A percentile compares a stretch with the other conserved stretches of the same genome.
Conservation (phyloP, 495 filamentous ascomycete species). For the Aspergillus saccharolyticus region DNA sequence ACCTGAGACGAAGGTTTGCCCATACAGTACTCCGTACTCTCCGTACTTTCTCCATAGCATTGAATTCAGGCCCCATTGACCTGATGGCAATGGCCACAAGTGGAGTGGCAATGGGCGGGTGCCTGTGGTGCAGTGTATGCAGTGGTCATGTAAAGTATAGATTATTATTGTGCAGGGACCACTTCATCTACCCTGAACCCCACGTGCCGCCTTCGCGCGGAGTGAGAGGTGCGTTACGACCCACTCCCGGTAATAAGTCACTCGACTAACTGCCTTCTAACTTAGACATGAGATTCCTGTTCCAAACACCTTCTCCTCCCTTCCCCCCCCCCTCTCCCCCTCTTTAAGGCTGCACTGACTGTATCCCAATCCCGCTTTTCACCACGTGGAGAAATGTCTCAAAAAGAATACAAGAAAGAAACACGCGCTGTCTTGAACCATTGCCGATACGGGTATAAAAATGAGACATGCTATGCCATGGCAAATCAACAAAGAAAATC, state of each 20-base stretch:
- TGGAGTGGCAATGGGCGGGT: too few relatives aligned
- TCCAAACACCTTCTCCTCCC: neutral
- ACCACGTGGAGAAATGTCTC: neutral
- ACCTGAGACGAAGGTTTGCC: too few relatives aligned
- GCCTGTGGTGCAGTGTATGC: too few relatives aligned
- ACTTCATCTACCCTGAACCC: conserved; percentile 8
- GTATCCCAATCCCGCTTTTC: neutral
- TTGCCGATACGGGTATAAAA: neutral
- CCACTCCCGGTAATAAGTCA: neutral
- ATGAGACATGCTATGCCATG: neutral
- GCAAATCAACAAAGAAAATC: neutral
- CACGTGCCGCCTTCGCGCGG: conserved; percentile 12
- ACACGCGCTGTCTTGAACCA: neutral
- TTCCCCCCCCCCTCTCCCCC: too few relatives aligned
- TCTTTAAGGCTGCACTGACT: too few relatives aligned
- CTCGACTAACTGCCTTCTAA: neutral
- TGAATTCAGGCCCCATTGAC: too few relatives aligned
- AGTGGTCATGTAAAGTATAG: too few relatives aligned
- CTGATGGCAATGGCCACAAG: too few relatives aligned
- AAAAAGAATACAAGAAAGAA: neutral
- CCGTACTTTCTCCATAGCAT: too few relatives aligned
- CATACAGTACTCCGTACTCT: too few relatives aligned
- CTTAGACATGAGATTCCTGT: too few relatives aligned
- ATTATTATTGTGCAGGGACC: conserved; percentile 8
- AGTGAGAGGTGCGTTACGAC: neutral